Evolutionary conservation across 345 rosid genomes (phyloP), one percentile per base, ranked within the genome.

Genomic region (Hibiscus mutabilis): DNA sequence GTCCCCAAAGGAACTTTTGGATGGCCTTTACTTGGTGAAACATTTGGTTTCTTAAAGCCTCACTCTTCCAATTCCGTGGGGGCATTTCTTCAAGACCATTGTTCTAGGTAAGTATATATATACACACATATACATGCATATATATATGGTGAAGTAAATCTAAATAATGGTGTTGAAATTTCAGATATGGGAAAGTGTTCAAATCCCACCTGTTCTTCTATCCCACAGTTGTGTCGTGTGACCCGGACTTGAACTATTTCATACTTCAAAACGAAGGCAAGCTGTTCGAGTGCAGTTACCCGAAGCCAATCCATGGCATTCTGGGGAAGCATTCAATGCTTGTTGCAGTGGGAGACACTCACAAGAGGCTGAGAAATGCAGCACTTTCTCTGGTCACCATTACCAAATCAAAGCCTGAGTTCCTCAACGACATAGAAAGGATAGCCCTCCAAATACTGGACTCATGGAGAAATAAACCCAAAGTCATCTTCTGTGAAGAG

Each of bases 181-280:
- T 47, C 76, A 82, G 82, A 71, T 82, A 74, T 61, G 95, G 95
- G 5, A 75, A 82, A 42, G 76, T 89, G 69, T 89, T 89, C 84
- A 87, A 75, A 8, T 77, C 90, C 60, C 87, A 87, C 66, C 70
- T 89, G 72, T 87, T 87, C 70, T 83, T 86, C 47, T 82, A 78
- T n/a, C 88, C 89, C n/a, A 86, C 95, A 0, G 79, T 89, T 18
- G 86, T 89, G 27, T 87, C 90, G 2, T 84, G 82, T 71, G 95
- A 89, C 74, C 85, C 84, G n/a, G 95, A 87, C 65, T 75, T 85
- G 62, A 89, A 89, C 79, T 83, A 83, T 62, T 87, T 86, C 78
- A 79, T 89, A 25, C 75, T 89, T 11, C 92, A 89, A 51, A 87
- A 82, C 25, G 92, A 89, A 76, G 92, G 92, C 68, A 81, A 84